Evolutionary conservation across 768 basidiomycete genomes (phyloP), one percentile per base, ranked within the genome.

Genomic region (Porpolomopsis calyptriformis): DNA sequence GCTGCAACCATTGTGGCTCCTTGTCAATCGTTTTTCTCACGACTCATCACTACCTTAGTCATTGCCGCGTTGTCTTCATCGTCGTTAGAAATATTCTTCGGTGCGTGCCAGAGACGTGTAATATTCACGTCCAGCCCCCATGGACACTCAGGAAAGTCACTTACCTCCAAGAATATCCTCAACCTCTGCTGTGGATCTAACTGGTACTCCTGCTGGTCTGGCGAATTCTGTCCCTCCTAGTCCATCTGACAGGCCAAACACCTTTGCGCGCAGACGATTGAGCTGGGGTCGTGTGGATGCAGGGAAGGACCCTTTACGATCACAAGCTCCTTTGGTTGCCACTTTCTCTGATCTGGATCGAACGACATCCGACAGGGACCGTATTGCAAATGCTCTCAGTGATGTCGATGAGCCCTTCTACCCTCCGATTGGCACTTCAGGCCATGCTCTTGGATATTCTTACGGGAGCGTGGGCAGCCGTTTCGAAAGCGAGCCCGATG

Each of bases 201-300:
- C 72, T 37, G 61, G 67, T n/a, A 65, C 72, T 3, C 60, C 67
- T 33, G 56, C 72, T 40, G 72, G 71, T 23, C 59, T 77, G 47
- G 62, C 59, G 48, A 55, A 47, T 45, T 65, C 71, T 34, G 64
- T 62, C 18, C 77, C 78, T 12, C 58, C 71, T 29, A 74, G 75
- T 23, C 73, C 79, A 16, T 67, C 73, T 2, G 69, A 72, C 48
- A 66, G 66, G 40, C 60, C 67, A 11, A 42, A 52, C 18, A 57
- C 61, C 14, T 62, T 70, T 51, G 56, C 80, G 29, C 70, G 80
- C 50, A 65, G 79, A 41, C 69, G 82, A 47, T 60, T 68, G 1
- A 82, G 81, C 55, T 78, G 82, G 78, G 74, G 75, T 19, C 59
- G 62, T 19, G 52, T 66, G 36, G 71, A 76, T 47, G 52, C 58